Percentiles rank a stretch among this genome's conserved stretches.
Evolutionary conservation across 352 stramenopile genomes (phyloP).

Genomic region (Pythium sukuiense): DNA sequence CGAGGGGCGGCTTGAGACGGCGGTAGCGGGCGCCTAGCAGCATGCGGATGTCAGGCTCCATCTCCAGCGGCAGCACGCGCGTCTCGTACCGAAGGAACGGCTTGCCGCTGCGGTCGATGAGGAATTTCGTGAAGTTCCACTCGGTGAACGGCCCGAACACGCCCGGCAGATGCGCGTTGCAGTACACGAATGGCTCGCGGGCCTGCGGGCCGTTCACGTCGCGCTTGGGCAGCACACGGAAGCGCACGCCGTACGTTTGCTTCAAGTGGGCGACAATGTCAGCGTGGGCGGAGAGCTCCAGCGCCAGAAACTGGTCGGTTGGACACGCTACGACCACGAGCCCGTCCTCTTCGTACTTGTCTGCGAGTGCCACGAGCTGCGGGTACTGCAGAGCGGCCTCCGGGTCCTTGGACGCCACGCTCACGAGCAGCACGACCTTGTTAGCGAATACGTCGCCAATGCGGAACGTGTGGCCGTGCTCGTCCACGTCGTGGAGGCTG

Average conservation of each 20-base stretch:
- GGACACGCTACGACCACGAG: slow-evolving; percentile 69
- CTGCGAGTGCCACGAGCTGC: slow-evolving; percentile 56
- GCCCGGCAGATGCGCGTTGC: slow-evolving; percentile 49
- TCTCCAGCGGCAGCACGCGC: slow-evolving; percentile 28
- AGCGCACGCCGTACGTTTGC: slow-evolving; percentile 30
- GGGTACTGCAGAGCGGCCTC: slow-evolving; percentile 75
- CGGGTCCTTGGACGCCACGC: slow-evolving; percentile 77
- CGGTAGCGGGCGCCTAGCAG: slow-evolving; percentile 24
- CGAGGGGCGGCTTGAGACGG: neutral
- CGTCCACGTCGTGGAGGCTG: slow-evolving; percentile 24
- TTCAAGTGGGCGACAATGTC: slow-evolving; percentile 36
- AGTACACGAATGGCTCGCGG: slow-evolving; percentile 62
- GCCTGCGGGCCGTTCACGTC: slow-evolving; percentile 75
- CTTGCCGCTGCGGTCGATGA: slow-evolving; percentile 44
- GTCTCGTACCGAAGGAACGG: slow-evolving; percentile 46
- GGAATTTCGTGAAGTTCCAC: slow-evolving; percentile 78
- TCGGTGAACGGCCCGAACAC: slow-evolving; percentile 42
- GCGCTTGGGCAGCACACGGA: slow-evolving; percentile 50
- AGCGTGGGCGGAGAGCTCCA: slow-evolving; percentile 49
- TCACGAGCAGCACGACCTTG: slow-evolving; percentile 65
- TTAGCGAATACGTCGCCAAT: slow-evolving; percentile 35
- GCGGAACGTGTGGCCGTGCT: slow-evolving; percentile 12
- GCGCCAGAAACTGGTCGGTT: slow-evolving; percentile 72
- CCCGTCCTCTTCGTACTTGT: slow-evolving; percentile 44
- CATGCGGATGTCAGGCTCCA: slow-evolving; percentile 41